Evolutionary conservation across 2,329 filamentous ascomycete species (phyloP).

Genomic region (Exophiala viscosa): DNA sequence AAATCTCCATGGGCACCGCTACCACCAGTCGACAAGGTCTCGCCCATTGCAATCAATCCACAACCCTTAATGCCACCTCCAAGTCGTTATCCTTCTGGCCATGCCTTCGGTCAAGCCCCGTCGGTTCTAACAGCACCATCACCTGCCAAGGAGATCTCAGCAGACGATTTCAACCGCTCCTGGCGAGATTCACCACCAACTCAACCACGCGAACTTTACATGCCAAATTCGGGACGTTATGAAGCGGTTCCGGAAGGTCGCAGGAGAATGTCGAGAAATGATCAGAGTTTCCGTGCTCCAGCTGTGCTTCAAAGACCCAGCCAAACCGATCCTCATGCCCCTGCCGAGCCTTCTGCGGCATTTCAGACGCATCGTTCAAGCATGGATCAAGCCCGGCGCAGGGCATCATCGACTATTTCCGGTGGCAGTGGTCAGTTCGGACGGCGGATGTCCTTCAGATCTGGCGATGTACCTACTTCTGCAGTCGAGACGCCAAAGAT

Average conservation of each 20-base stretch:
- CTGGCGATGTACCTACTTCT: conserved; percentile 41
- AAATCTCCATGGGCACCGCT: conserved; percentile 91
- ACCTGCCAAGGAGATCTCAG: conserved; percentile 76
- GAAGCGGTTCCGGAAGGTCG: conserved; percentile 78
- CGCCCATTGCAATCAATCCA: conserved; percentile 63
- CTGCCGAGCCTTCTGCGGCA: conserved; percentile 77
- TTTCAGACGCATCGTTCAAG: conserved; percentile 75
- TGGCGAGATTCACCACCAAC: conserved; percentile 69
- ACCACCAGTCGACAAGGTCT: conserved; percentile 77
- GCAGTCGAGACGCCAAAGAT: conserved; percentile 33
- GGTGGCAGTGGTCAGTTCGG: conserved; percentile 71
- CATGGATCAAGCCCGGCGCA: conserved; percentile 66
- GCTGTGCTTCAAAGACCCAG: conserved; percentile 72
- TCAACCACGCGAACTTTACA: conserved; percentile 74
- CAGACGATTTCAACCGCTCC: conserved; percentile 85
- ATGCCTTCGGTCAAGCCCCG: conserved; percentile 48
- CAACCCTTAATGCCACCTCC: conserved; percentile 41
- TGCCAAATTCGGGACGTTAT: conserved; percentile 91
- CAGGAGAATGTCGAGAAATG: conserved; percentile 64
- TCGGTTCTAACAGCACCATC: conserved; percentile 73
- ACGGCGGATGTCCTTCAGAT: conserved; percentile 59
- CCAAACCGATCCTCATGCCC: conserved; percentile 58
- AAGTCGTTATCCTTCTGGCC: conserved; percentile 54
- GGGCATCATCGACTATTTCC: conserved; percentile 87
- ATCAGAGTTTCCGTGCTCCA: conserved; percentile 66